A percentile compares a stretch with the other conserved stretches of the same genome.
phyloP scores from a whole-genome alignment of 2,329 filamentous ascomycete genomes.

The Pyricularia grisea region DNA sequence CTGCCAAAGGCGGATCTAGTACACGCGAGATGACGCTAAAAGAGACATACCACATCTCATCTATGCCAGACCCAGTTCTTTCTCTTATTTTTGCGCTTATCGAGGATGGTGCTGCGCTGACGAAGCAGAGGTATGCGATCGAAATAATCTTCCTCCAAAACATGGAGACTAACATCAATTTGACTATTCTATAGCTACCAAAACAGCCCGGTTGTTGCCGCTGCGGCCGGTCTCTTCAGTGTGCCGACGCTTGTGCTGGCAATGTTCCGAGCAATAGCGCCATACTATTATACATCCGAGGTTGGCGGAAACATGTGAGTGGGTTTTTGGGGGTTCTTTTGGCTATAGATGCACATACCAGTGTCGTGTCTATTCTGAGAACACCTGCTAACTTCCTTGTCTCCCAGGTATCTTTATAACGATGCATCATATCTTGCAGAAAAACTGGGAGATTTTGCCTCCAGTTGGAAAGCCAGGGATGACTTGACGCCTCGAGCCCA shows the following conservation, averaged over 20 bases:
- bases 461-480: conserved; percentile 41
- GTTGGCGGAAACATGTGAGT: conserved; percentile 55
- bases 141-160: conserved; percentile 6
- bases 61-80: conserved; percentile 72
- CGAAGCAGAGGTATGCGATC: conserved; percentile 33
- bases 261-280: conserved; percentile 71
- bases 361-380: not conserved
- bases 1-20: conserved; percentile 8
- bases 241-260: conserved; percentile 65
- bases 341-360: not conserved
- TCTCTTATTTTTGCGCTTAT: conserved; percentile 51
- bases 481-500: conserved; percentile 41
- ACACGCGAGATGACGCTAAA: conserved; percentile 65
- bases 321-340: too few species aligned
- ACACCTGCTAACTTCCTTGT: conserved; percentile 6
- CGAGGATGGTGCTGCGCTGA: conserved; percentile 53
- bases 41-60: conserved; percentile 83
- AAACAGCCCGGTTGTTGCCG: conserved; percentile 52
- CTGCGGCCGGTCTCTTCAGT: conserved; percentile 59
- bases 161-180: not conserved
- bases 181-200: conserved; percentile 21
- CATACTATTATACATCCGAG: conserved; percentile 60
- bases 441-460: conserved; percentile 37
- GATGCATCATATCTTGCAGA: conserved; percentile 56
- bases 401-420: conserved; percentile 53